Evolutionary conservation across 345 rosid genomes (phyloP).

Genomic region (Erodium maritimum): DNA sequence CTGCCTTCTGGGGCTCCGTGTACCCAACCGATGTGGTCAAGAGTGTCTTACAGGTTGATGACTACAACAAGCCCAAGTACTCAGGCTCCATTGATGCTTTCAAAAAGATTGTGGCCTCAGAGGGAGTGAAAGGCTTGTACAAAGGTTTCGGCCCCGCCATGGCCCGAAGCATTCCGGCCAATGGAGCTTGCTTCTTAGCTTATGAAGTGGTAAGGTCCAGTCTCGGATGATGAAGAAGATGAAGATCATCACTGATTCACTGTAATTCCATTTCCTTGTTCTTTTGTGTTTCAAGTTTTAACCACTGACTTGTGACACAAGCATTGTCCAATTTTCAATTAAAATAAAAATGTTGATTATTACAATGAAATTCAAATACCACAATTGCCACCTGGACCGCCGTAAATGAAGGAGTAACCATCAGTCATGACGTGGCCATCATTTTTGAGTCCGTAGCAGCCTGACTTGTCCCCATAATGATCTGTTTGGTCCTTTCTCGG

Average conservation of each 20-base stretch:
- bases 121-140: constrained; percentile 88
- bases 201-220: constrained; percentile 77
- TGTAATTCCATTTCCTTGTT: neutral
- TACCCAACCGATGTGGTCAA: constrained; percentile 94
- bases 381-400: too few relatives aligned
- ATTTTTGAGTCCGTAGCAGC: neutral
- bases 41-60: constrained; percentile 92
- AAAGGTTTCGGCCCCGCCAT: constrained; percentile 94
- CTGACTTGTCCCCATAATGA: neutral
- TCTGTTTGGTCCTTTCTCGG: neutral
- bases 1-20: constrained; percentile 64
- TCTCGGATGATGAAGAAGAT: constrained; percentile 46
- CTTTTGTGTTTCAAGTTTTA: too few relatives aligned
- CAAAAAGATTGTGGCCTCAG: constrained; percentile 54
- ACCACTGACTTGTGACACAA: neutral
- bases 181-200: constrained; percentile 96
- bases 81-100: constrained; percentile 65
- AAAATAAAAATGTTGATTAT: too few relatives aligned
- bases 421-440: too few relatives aligned
- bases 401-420: too few relatives aligned
- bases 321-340: neutral
- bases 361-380: too few relatives aligned
- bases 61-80: constrained; percentile 70
- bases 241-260: constrained; percentile 6
- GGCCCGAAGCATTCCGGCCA: constrained; percentile 93